Percentiles rank a stretch among this genome's conserved stretches.
Conservation (phyloP, 2,329 filamentous ascomycete genomes). For the Colletotrichum sp. region DNA sequence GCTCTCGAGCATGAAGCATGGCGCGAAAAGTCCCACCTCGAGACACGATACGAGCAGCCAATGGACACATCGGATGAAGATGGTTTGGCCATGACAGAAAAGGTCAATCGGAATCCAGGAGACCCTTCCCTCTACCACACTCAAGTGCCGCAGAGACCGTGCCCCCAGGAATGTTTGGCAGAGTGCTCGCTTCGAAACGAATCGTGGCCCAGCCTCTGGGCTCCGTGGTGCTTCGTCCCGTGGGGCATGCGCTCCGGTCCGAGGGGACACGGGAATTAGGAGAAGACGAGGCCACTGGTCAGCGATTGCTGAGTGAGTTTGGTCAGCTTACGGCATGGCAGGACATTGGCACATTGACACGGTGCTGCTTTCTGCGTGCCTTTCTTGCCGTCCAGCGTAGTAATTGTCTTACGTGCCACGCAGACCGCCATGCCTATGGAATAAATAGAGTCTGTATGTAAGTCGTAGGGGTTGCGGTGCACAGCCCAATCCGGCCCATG, state of each 20-base stretch:
- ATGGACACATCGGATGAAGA: neutral
- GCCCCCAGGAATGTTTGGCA: conserved; percentile 11
- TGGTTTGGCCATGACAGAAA: neutral
- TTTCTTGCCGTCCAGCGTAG: neutral
- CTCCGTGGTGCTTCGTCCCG: neutral
- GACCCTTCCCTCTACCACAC: neutral
- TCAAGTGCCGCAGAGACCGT: conserved; percentile 1
- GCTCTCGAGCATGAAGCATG: conserved; percentile 7
- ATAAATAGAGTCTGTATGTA: neutral
- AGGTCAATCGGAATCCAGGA: neutral
- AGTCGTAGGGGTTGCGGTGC: neutral
- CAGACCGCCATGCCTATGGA: neutral
- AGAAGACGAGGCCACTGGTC: neutral
- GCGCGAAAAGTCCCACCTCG: neutral
- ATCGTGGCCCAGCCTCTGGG: neutral
- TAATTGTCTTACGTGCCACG: neutral
- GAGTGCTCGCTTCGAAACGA: conserved; percentile 3
- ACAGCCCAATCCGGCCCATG: neutral
- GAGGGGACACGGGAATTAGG: neutral
- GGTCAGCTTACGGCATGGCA: neutral
- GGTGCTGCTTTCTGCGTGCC: neutral
- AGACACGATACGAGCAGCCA: neutral
- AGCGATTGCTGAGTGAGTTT: neutral
- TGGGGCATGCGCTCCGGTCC: neutral
- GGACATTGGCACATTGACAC: neutral